Evolutionary conservation across 768 basidiomycete species (phyloP).

Genomic region (Tricholoma matsutake): DNA sequence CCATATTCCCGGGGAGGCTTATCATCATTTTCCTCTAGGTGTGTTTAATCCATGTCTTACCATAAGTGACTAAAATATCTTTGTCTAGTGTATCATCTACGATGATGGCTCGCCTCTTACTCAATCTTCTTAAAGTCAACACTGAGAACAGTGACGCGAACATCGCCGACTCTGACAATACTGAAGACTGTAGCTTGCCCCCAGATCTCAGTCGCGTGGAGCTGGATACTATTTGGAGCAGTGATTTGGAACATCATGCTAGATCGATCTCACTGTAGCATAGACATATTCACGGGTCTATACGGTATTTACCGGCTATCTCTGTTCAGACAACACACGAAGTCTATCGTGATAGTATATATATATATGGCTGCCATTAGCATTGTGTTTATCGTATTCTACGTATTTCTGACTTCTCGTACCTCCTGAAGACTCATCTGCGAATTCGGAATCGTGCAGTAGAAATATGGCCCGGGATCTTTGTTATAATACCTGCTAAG

Average conservation of each 20-base stretch:
- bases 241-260: not conserved
- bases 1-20: not conserved
- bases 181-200: not conserved
- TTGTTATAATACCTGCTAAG: too few species aligned
- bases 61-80: not conserved
- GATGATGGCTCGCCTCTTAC: conserved; percentile 13
- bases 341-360: too few species aligned
- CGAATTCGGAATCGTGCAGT: too few species aligned
- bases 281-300: too few species aligned
- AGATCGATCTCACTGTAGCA: too few species aligned
- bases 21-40: not conserved
- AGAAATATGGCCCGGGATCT: too few species aligned
- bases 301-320: too few species aligned
- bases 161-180: not conserved
- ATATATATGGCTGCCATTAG: too few species aligned
- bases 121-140: conserved; percentile 8
- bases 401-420: too few species aligned
- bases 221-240: conserved; percentile 1
- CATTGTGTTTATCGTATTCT: too few species aligned
- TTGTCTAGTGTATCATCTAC: conserved; percentile 3
- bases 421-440: too few species aligned
- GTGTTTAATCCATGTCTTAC: not conserved
- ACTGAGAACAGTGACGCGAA: not conserved
- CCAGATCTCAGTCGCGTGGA: not conserved
- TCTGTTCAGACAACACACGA: too few species aligned